phyloP scores from a whole-genome alignment of 1,284 basidiomycete genomes.

The Cutaneotrichosporon spelunceum region DNA sequence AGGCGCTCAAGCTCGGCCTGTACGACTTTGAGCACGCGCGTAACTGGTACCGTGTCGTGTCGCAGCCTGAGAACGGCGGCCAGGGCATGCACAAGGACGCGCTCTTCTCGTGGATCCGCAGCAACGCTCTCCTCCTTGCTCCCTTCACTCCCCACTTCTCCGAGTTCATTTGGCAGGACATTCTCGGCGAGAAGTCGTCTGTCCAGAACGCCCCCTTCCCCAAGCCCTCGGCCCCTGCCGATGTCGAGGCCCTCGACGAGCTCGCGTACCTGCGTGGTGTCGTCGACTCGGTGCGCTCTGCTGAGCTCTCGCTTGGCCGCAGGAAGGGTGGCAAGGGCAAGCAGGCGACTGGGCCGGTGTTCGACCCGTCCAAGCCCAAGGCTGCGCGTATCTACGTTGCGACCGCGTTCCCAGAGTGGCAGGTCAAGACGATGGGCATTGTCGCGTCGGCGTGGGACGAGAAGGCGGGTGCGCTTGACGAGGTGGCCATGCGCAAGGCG shows the following conservation, averaged over 20 bases:
- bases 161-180: slow-evolving; percentile 80
- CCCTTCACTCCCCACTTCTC: slow-evolving; percentile 95
- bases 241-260: slow-evolving; percentile 61
- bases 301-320: slow-evolving; percentile 74
- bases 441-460: slow-evolving; percentile 69
- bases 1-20: slow-evolving; percentile 90
- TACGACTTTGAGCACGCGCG: slow-evolving; percentile 90
- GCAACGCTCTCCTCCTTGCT: slow-evolving; percentile 70
- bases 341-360: slow-evolving; percentile 54
- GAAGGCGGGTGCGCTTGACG: slow-evolving; percentile 69
- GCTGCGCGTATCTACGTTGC: slow-evolving; percentile 85
- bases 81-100: slow-evolving; percentile 81
- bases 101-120: slow-evolving; percentile 73
- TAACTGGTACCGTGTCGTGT: slow-evolving; percentile 96
- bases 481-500: slow-evolving; percentile 69
- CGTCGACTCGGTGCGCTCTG: slow-evolving; percentile 71
- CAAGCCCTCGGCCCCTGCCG: slow-evolving; percentile 57
- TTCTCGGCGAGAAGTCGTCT: slow-evolving; percentile 71
- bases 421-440: slow-evolving; percentile 73
- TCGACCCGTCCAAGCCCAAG: slow-evolving; percentile 79
- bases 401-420: slow-evolving; percentile 89
- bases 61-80: slow-evolving; percentile 61
- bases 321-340: slow-evolving; percentile 55
- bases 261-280: slow-evolving; percentile 61
- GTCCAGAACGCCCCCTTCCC: slow-evolving; percentile 68